These are phyloP conservation scores for Takashimella tepidaria DNA, from an alignment of 1,284 basidiomycete species.

Conservation along the genomic window DNA sequence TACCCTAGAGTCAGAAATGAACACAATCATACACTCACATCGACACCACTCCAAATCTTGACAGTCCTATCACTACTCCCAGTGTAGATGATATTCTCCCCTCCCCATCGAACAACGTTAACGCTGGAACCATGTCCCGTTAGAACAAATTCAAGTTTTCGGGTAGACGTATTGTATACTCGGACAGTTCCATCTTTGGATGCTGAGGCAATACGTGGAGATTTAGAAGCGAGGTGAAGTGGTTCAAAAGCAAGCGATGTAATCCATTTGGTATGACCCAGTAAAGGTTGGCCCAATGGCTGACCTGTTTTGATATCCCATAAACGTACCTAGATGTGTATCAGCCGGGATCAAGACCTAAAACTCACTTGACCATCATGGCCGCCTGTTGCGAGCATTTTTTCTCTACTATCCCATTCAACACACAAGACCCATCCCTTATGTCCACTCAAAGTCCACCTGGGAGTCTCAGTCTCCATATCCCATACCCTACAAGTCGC, in stretches of 20 bases:
- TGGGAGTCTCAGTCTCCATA: constrained; percentile 85
- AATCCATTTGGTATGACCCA: constrained; percentile 95
- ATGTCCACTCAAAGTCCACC: constrained; percentile 81
- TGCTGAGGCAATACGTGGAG: constrained; percentile 85
- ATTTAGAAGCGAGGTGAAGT: constrained; percentile 67
- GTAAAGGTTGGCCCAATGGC: constrained; percentile 72
- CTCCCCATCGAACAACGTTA: constrained; percentile 94
- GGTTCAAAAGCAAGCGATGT: constrained; percentile 97
- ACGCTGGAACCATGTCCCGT: constrained; percentile 92
- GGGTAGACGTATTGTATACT: constrained; percentile 76
- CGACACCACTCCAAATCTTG: constrained; percentile 84
- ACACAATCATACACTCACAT: constrained; percentile 49
- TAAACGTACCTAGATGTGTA: constrained; percentile 65
- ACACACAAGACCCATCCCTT: constrained; percentile 94
- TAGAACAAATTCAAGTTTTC: constrained; percentile 75
- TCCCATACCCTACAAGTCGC: constrained; percentile 93
- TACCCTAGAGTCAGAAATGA: constrained; percentile 46
- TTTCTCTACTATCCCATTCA: constrained; percentile 92
- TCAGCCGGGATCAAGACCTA: neutral
- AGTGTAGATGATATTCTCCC: constrained; percentile 84
- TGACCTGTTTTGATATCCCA: constrained; percentile 90
- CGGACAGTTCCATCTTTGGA: constrained; percentile 95
- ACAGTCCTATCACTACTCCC: constrained; percentile 91
- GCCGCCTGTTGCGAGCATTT: constrained; percentile 84
- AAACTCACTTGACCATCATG: constrained; percentile 74